These are phyloP conservation scores for Hanseniaspora thailandica DNA, from an alignment of 805 yeast species.

Conservation along the genomic window DNA sequence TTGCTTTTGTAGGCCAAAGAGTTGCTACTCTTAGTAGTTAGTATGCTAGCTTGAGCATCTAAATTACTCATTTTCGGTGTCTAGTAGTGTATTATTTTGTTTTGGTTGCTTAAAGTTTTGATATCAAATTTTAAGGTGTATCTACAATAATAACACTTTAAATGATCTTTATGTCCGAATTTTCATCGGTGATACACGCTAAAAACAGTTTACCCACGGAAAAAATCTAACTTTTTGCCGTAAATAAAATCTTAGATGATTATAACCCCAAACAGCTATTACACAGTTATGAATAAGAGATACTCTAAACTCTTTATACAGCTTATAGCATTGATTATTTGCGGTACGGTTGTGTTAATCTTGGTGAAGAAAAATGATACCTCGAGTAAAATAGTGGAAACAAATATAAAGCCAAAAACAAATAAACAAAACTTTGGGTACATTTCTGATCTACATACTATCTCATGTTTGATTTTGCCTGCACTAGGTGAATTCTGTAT, in stretches of 20 bases:
- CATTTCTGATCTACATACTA: slow-evolving; percentile 5
- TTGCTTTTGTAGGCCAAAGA: background rate
- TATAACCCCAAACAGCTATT: background rate
- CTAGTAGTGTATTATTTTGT: background rate
- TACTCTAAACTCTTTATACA: slow-evolving; percentile 1
- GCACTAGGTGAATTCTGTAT: slow-evolving; percentile 4
- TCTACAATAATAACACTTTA: background rate
- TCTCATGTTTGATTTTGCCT: slow-evolving; percentile 2
- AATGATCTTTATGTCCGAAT: background rate
- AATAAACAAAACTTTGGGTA: background rate
- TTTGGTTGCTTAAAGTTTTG: background rate
- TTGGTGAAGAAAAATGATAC: background rate
- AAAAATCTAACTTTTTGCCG: too few relatives aligned
- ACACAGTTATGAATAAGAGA: background rate
- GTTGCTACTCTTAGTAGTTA: background rate
- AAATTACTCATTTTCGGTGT: background rate
- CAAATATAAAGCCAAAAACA: slow-evolving; percentile 1
- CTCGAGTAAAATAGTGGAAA: background rate
- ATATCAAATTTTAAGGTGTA: background rate
- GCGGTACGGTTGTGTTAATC: background rate
- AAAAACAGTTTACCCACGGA: background rate
- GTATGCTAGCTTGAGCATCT: background rate
- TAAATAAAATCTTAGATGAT: background rate
- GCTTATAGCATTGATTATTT: background rate
- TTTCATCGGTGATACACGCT: background rate